Evolutionary conservation across 805 yeast species (phyloP), one percentile per base, ranked within the genome.

Genomic region (Sungouiella thailandica): DNA sequence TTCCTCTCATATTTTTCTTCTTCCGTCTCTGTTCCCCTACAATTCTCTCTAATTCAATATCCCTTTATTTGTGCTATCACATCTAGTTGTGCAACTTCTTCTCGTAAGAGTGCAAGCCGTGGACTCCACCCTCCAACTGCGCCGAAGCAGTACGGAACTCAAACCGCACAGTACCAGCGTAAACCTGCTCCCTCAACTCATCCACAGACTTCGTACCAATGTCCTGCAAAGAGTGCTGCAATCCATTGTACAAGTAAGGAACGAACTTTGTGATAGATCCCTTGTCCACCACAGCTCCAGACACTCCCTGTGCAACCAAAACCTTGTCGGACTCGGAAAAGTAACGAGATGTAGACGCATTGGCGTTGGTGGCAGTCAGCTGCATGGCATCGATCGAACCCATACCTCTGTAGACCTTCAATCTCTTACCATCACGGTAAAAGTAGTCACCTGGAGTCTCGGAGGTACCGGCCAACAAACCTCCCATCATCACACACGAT

Each of bases 351-450:
- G 98, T 87, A 31, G 98, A 90, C 36, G 98, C 98, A 58, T 93
- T 93, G 54, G 95, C 96, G 61, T 78, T 78, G 55, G 72, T 74
- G 49, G 80, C 79, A 44, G 97, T 86, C 58, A 74, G 76, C 76
- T 89, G 90, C 97, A 90, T 90, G 49, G 98, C 98, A 64, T 90
- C 98, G 53, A 93, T 81, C 26, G 97, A 90, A 53, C 98, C 98
- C 98, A 93, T 93, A 72, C 98, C 98, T 72, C 98, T 83, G 78
- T 93, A 93, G 41, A 87, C 68, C 78, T 93, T 93, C 65, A 93
- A 79, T 70, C 98, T 84, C 75, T 93, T 81, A 60, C 98, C 98
- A 58, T 93, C 98, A 60, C 95, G 80, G 83, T 81, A 93, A 72
- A 85, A 93, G 74, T 89, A 93, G 56, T 85, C 89, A 68, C 98